Evolutionary conservation across 2,329 filamentous ascomycete genomes (phyloP).

Genomic region (Cordyceps militaris): DNA sequence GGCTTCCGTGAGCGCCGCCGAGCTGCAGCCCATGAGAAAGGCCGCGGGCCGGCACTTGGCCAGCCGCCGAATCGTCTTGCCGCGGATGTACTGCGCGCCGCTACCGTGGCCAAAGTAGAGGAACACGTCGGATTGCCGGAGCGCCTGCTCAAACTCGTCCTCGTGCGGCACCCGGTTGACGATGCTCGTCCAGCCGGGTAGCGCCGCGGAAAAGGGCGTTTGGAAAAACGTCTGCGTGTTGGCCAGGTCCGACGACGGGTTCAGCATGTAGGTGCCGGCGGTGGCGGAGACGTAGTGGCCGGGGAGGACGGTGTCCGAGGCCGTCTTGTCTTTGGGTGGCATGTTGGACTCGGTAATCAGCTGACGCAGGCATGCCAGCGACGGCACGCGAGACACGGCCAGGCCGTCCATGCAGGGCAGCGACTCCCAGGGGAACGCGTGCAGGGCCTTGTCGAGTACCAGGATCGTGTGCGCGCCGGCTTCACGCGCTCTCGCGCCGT

Average conservation of each 20-base stretch:
- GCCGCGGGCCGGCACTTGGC: slow-evolving; percentile 68
- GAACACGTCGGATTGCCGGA: slow-evolving; percentile 63
- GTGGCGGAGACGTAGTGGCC: slow-evolving; percentile 49
- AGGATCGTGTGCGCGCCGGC: slow-evolving; percentile 67
- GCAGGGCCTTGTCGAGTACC: slow-evolving; percentile 83
- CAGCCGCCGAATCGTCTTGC: slow-evolving; percentile 72
- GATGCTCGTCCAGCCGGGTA: slow-evolving; percentile 64
- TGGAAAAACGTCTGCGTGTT: slow-evolving; percentile 73
- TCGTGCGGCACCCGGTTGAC: slow-evolving; percentile 66
- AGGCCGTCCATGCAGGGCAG: slow-evolving; percentile 74
- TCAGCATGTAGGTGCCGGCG: slow-evolving; percentile 73
- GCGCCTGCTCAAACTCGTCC: slow-evolving; percentile 62
- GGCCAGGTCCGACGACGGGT: slow-evolving; percentile 76
- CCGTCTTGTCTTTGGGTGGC: slow-evolving; percentile 2
- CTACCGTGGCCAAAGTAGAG: slow-evolving; percentile 96
- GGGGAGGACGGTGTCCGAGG: neutral
- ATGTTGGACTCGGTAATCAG: slow-evolving; percentile 52
- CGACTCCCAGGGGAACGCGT: slow-evolving; percentile 93
- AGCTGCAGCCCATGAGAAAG: slow-evolving; percentile 92
- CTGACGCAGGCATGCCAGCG: slow-evolving; percentile 72
- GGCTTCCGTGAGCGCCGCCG: slow-evolving; percentile 66
- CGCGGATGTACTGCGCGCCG: slow-evolving; percentile 87
- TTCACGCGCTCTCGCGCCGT: slow-evolving; percentile 32
- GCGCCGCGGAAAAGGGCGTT: slow-evolving; percentile 45
- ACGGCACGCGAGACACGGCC: slow-evolving; percentile 82